Evolutionary conservation across 306 rosid species (phyloP).

Genomic region (Cucurbita moschata): DNA sequence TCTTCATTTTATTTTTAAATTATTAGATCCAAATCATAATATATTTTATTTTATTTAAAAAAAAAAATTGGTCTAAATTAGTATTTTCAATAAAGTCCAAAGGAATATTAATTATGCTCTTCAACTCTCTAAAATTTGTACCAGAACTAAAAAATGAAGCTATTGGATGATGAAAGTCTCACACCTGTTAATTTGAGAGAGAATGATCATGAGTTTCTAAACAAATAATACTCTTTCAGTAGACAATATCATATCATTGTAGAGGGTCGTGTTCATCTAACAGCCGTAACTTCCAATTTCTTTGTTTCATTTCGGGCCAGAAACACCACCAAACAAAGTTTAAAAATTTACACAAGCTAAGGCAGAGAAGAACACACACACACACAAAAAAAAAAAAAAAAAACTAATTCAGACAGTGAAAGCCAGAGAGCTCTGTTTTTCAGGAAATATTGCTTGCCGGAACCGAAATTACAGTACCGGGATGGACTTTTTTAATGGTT

Average conservation of each 20-base stretch:
- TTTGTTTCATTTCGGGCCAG: neutral
- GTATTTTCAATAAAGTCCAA: no score
- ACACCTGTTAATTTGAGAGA: no score
- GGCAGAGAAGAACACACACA: neutral
- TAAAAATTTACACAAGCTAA: neutral
- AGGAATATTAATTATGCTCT: neutral
- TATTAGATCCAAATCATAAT: no score
- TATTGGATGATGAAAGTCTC: no score
- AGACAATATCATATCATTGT: no score
- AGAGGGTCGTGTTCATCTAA: no score
- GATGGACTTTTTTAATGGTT: neutral
- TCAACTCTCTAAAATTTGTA: neutral
- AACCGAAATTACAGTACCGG: neutral
- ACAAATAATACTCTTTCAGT: no score
- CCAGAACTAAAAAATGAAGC: no score
- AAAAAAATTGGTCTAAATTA: no score
- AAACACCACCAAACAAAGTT: neutral
- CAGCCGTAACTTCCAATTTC: neutral
- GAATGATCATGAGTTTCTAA: no score
- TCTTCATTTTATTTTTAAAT: neutral
- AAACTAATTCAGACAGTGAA: neutral
- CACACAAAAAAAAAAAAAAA: neutral
- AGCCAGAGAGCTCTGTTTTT: constrained; percentile 1
- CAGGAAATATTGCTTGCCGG: neutral
- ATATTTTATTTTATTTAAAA: no score